Base-by-base conservation (phyloP, 441 rosid genomes). In the Daphne laureola region DNA sequence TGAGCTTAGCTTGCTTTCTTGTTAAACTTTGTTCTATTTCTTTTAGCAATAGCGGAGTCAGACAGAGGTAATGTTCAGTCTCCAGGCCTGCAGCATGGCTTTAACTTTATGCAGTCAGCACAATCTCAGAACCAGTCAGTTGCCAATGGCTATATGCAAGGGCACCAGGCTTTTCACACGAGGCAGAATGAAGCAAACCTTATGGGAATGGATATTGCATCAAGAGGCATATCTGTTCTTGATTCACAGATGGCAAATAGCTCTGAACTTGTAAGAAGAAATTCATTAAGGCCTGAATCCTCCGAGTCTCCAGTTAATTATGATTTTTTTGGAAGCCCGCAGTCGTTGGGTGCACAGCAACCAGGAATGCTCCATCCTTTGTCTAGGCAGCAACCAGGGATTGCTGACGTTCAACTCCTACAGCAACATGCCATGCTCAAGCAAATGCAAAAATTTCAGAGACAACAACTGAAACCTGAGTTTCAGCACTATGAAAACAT, bases 271-370 rank as follows among this genome's bases (percentile, higher is more conserved):
- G 81, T 67, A 25, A 73, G 72, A 73, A 72, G 44, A 71, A 83
- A 72, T 66, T 63, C 70, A 38, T 57, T 41, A 56, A 77, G 76
- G 67, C 59, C 53, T 66, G 93, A 80, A 68, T 73, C 72, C 73
- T 67, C 68, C 60, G 96, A 83, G 66, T 70, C 86, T 69, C 83
- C 96, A 5, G 77, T 72, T 56, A 81, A 82, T 78, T 84, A 59
- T 57, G 78, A 86, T 66, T 78, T 82, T 73, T 81, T 76, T 65
- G 87, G 90, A 58, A 81, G 71, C 61, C 93, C 77, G 62, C 95
- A 78, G 27, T 93, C 78, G 54, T 17, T 73, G 65, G 75, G 63
- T 55, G 63, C 62, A 67, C 94, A 81, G 69, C 76, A 73, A 60
- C 73, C 82, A 65, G 77, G 79, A 58, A 69, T 79, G 76, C 53